Evolutionary conservation across 2,329 filamentous ascomycete species (phyloP), one percentile per base, ranked within the genome.

Genomic region (Hypoxylon sp.): DNA sequence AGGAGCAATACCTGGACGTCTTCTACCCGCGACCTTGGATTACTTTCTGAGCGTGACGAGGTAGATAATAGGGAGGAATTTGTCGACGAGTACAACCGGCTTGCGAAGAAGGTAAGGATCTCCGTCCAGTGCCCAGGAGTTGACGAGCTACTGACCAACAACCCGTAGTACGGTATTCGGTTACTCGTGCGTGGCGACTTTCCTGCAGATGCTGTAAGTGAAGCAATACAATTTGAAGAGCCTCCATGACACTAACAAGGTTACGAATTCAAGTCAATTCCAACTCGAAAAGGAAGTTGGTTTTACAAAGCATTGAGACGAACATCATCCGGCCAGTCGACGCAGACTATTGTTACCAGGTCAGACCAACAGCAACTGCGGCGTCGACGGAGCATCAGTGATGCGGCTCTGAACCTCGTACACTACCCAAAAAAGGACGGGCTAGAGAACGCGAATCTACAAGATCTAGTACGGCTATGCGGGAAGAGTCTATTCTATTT

Each of bases 401-500:
- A 90, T 69, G 74, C 88, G 30, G 85, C 86, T 7, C 73, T 85
- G 33, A 81, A 83, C 46, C 65, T 88, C 10, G 79, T 84, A 11
- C 79, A 82, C 13, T 75, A 77, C 48, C 79, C 78, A 44, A 84
- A 81, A 58, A 85, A 79, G 56, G 79, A 86, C 51, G 79, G 77
- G 4, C 76, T 87, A 22, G 86, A 83, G 72, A 81, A 82, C 48
- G 81, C 86, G 68, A 84, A 85, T 57, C 78, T 92, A 0, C 83
- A 86, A 61, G 84, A 85, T n/a, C 83, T 92, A 72, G 85, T 91
- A 17, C 84, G 88, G 10, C 77, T 91, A 31, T 89, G 88, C 70
- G 90, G 90, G 40, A 88, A 88, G 75, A 90, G 88, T 75, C 79
- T 87, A 31, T 79, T 92, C 53, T 87, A 89, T 72, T 80, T 92